Percentiles rank a stretch among this genome's conserved stretches.
phyloP scores from a whole-genome alignment of 306 rosid species.

The Comarum palustre region DNA sequence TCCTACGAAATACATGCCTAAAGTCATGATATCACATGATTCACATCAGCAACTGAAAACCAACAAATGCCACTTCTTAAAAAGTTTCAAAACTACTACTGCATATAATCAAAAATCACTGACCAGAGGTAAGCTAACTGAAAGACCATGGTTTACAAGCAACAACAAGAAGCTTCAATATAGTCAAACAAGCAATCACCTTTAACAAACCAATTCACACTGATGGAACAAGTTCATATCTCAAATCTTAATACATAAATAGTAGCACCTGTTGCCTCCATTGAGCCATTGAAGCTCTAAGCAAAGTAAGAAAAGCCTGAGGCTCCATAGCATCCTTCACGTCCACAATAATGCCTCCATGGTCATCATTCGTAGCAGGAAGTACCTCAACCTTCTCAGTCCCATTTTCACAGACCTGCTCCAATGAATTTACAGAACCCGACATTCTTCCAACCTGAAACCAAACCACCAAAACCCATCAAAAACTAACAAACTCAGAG shows the following conservation, averaged over 20 bases:
- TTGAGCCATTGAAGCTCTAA: slow-evolving; percentile 58
- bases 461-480: neutral
- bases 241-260: neutral
- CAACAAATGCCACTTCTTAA: neutral
- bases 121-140: neutral
- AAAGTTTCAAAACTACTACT: neutral
- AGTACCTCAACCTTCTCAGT: slow-evolving; percentile 43
- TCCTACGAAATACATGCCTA: neutral
- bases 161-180: neutral
- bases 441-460: slow-evolving; percentile 15
- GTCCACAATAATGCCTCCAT: slow-evolving; percentile 72
- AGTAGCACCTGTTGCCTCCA: slow-evolving; percentile 71
- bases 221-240: neutral
- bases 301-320: slow-evolving; percentile 40
- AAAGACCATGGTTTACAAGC: neutral
- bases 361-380: slow-evolving; percentile 48
- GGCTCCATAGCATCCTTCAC: slow-evolving; percentile 52
- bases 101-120: neutral
- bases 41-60: neutral
- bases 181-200: neutral
- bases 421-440: slow-evolving; percentile 1
- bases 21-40: neutral
- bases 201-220: neutral
- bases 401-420: slow-evolving; percentile 27
- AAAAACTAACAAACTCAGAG: neutral